Conservation (phyloP, 2,329 filamentous ascomycete genomes). For the Arthrinium phaeospermum region DNA sequence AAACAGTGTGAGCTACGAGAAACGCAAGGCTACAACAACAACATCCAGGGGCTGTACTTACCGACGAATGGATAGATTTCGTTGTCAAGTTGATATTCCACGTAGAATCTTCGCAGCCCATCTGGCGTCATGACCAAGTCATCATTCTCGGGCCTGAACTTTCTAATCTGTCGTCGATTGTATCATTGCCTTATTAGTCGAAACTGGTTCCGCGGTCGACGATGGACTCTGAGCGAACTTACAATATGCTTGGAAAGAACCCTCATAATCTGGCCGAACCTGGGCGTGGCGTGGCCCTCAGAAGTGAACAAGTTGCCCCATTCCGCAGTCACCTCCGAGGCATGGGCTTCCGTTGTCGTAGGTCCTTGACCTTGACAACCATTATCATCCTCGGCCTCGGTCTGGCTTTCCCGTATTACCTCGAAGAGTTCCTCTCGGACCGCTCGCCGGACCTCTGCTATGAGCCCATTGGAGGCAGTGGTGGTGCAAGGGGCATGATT, state of each 20-base stretch:
- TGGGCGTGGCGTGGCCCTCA: slow-evolving; percentile 68
- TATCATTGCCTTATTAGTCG: background rate
- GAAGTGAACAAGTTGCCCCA: slow-evolving; percentile 79
- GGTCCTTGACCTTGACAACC: background rate
- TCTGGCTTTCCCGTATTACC: background rate
- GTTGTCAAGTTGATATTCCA: slow-evolving; percentile 64
- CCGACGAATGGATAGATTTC: slow-evolving; percentile 75
- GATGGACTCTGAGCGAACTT: slow-evolving; percentile 34
- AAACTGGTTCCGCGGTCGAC: background rate
- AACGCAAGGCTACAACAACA: background rate
- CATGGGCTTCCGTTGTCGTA: background rate
- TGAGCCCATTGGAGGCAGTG: background rate
- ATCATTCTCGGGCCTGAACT: slow-evolving; percentile 68
- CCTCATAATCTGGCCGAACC: slow-evolving; percentile 73
- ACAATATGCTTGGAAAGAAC: slow-evolving; percentile 79
- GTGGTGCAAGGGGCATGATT: background rate
- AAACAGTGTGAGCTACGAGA: slow-evolving; percentile 25
- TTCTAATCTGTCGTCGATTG: slow-evolving; percentile 60
- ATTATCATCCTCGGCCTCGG: background rate
- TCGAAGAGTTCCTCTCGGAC: background rate
- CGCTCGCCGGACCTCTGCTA: background rate
- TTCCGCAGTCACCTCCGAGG: slow-evolving; percentile 35
- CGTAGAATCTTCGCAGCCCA: slow-evolving; percentile 78
- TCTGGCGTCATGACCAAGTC: slow-evolving; percentile 74
- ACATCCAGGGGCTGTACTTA: slow-evolving; percentile 43